Percentiles rank a stretch among this genome's conserved stretches.
These are phyloP conservation scores for Apiosordaria backusii DNA, from an alignment of 495 filamentous ascomycete species.

Conservation along the genomic window DNA sequence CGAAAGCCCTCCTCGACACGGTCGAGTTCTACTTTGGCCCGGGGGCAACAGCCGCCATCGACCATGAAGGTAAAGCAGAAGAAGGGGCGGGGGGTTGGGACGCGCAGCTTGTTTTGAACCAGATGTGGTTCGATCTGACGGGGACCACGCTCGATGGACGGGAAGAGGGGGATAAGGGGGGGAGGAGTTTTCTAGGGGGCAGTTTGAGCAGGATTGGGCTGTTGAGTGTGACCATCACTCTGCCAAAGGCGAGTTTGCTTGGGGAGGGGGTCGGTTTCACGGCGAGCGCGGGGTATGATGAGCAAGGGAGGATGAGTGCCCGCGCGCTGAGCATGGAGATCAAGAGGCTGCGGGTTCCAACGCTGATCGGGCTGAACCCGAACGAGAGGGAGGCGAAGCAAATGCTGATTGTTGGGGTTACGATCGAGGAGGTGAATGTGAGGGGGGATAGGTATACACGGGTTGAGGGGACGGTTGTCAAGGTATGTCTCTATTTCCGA, in stretches of 20 bases:
- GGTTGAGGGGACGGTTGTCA: constrained; percentile 48
- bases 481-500: constrained; percentile 36
- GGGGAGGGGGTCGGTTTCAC: constrained; percentile 46
- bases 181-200: constrained; percentile 25
- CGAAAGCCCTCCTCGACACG: constrained; percentile 46
- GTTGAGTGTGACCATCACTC: constrained; percentile 37
- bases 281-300: constrained; percentile 33
- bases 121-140: constrained; percentile 11
- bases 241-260: constrained; percentile 54
- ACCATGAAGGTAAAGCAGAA: constrained; percentile 17
- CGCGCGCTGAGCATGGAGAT: constrained; percentile 33
- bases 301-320: constrained; percentile 24
- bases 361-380: constrained; percentile 57
- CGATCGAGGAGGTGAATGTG: constrained; percentile 45
- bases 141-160: constrained; percentile 10
- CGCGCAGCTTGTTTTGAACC: constrained; percentile 4
- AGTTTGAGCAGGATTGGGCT: constrained; percentile 29
- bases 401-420: constrained; percentile 52
- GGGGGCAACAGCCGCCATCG: neutral
- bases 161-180: neutral
- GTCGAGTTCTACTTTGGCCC: constrained; percentile 19
- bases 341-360: constrained; percentile 49
- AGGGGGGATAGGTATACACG: constrained; percentile 43
- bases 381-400: constrained; percentile 59
- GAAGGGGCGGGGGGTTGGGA: neutral